Conservation (phyloP, 257 asterid species). For the Solanum piurae region DNA sequence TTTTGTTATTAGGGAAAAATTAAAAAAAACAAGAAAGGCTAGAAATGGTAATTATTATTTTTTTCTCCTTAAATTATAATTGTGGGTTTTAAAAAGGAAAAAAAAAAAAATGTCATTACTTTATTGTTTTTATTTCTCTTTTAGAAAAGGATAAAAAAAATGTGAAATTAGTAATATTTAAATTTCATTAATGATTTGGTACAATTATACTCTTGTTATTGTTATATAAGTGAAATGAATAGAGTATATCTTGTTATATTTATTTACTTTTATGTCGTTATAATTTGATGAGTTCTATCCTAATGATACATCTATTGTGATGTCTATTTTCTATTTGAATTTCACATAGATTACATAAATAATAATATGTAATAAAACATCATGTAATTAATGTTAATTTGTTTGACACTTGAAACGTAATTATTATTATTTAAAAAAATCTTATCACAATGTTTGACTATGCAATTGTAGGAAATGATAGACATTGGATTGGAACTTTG, state of each 20-base stretch:
- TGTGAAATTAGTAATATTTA: not conserved
- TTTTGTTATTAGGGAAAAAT: not conserved
- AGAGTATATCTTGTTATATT: fast-evolving
- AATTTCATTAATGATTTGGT: not conserved
- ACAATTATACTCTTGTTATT: not conserved
- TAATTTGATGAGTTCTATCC: not conserved
- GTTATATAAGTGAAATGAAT: not conserved
- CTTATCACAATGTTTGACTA: not conserved
- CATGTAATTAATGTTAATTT: not conserved
- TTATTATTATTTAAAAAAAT: not conserved
- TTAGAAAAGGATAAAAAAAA: not conserved
- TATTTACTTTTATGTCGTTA: not conserved
- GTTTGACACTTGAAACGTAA: fast-evolving
- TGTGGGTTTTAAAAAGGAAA: not conserved
- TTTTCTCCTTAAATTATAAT: not conserved
- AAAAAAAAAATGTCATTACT: no score
- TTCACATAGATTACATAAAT: fast-evolving
- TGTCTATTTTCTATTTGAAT: not conserved
- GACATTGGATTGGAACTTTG: not conserved
- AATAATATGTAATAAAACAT: not conserved
- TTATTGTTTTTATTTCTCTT: not conserved
- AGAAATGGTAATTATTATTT: not conserved
- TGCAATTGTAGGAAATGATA: no score
- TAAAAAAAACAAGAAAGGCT: not conserved
- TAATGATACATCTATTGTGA: not conserved